phyloP scores from a whole-genome alignment of 495 filamentous ascomycete species.

The Chlorociboria aeruginascens region DNA sequence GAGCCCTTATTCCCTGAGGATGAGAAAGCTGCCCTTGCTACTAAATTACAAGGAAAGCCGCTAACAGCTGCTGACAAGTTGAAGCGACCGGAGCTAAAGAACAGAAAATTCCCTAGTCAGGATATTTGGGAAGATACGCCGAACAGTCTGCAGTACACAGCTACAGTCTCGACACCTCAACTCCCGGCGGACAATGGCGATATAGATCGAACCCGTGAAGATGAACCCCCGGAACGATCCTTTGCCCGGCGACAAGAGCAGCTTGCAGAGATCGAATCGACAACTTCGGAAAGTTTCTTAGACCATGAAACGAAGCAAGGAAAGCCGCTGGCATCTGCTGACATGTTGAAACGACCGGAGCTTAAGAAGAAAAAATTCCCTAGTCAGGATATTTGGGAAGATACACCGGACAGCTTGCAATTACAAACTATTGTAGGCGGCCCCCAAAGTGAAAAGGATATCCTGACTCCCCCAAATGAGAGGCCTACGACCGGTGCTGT shows the following conservation, averaged over 20 bases:
- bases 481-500: conserved; percentile 18
- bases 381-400: conserved; percentile 94
- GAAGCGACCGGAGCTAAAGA: conserved; percentile 49
- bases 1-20: conserved; percentile 92
- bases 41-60: conserved; percentile 27
- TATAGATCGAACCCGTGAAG: conserved; percentile 22
- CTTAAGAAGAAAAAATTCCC: conserved; percentile 69
- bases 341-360: conserved; percentile 34
- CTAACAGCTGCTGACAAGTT: conserved; percentile 46
- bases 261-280: conserved; percentile 36
- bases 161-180: conserved; percentile 78
- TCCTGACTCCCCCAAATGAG: conserved; percentile 15
- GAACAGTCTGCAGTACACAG: conserved; percentile 67
- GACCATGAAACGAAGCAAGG: conserved; percentile 36
- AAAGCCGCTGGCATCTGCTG: conserved; percentile 19
- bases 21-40: conserved; percentile 42
- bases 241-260: conserved; percentile 43
- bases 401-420: conserved; percentile 71
- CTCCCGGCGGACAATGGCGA: conserved; percentile 44
- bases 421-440: conserved; percentile 66
- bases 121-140: conserved; percentile 98
- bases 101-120: conserved; percentile 79
- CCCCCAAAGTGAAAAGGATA: conserved; percentile 40
- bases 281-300: conserved; percentile 29
- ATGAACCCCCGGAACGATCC: conserved; percentile 37